Evolutionary conservation across 73 alveolate species (phyloP).

Genomic region (Tetrahymena borealis): DNA sequence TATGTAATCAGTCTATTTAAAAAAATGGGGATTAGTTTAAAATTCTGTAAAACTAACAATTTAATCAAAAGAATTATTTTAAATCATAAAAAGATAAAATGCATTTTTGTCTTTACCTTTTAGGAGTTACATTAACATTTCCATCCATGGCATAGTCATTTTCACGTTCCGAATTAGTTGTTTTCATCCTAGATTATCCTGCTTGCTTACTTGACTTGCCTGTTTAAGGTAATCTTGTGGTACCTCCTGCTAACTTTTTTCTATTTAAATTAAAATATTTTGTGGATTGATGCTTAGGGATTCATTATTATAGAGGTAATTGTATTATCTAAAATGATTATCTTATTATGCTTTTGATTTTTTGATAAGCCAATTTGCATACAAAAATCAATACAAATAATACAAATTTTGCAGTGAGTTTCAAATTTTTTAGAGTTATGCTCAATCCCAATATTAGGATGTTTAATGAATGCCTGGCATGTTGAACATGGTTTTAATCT

Average conservation of each 20-base stretch:
- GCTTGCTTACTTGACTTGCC: neutral
- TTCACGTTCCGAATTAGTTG: neutral
- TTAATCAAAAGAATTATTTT: too few relatives aligned
- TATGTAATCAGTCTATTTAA: neutral
- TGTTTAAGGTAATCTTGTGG: neutral
- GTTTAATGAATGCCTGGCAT: too few relatives aligned
- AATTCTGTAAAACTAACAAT: too few relatives aligned
- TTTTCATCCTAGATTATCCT: neutral
- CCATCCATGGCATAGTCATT: neutral
- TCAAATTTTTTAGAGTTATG: neutral
- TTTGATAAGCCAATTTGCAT: neutral
- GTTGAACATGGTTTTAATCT: neutral
- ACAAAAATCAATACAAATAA: neutral
- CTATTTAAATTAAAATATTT: neutral
- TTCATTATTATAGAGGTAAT: neutral
- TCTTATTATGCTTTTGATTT: neutral
- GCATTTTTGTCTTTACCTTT: neutral
- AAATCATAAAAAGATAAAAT: too few relatives aligned
- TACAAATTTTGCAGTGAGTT: neutral
- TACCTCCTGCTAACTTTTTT: neutral
- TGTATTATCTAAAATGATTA: neutral
- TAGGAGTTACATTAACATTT: neutral
- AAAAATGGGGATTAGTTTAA: too few relatives aligned
- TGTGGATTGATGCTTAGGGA: too few relatives aligned
- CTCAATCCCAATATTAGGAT: neutral